phyloP scores from a whole-genome alignment of 1,284 basidiomycete species.

The Chiua sp. region DNA sequence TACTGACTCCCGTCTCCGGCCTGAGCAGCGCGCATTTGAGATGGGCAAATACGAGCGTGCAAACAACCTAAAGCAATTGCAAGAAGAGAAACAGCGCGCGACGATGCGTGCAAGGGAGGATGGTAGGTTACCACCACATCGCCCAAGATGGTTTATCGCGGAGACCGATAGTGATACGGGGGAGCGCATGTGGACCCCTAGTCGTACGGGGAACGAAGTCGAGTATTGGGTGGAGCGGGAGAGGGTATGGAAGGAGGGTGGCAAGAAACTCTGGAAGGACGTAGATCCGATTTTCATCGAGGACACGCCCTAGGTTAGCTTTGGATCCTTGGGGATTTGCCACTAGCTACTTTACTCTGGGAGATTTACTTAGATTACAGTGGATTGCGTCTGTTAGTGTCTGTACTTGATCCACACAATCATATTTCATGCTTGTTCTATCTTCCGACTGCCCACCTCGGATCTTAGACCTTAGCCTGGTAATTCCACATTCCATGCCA shows the following conservation, averaged over 20 bases:
- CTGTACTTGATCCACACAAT: background rate
- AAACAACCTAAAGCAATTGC: conserved; percentile 84
- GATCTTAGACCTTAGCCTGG: no score
- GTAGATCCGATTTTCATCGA: conserved; percentile 87
- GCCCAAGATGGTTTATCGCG: conserved; percentile 83
- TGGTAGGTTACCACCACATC: conserved; percentile 75
- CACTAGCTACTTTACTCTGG: background rate
- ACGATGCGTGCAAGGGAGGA: conserved; percentile 82
- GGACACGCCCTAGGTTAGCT: conserved; percentile 25
- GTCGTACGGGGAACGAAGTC: conserved; percentile 55
- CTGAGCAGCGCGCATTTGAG: conserved; percentile 97
- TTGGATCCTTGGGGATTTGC: background rate
- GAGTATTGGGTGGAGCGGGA: conserved; percentile 90
- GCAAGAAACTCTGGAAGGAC: conserved; percentile 59
- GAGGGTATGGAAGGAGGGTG: conserved; percentile 55
- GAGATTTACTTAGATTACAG: conserved; percentile 1
- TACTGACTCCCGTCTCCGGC: conserved; percentile 93
- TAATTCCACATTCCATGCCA: no score
- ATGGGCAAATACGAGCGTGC: conserved; percentile 90
- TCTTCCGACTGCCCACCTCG: no score
- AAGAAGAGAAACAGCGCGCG: conserved; percentile 89
- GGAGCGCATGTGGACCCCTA: conserved; percentile 85
- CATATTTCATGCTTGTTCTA: no score
- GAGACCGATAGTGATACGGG: conserved; percentile 85
- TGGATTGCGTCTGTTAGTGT: no score